A percentile compares a stretch with the other conserved stretches of the same genome.
These are phyloP conservation scores for Colletotrichum theobromicola DNA, from an alignment of 2,329 filamentous ascomycete species.

Conservation along the genomic window DNA sequence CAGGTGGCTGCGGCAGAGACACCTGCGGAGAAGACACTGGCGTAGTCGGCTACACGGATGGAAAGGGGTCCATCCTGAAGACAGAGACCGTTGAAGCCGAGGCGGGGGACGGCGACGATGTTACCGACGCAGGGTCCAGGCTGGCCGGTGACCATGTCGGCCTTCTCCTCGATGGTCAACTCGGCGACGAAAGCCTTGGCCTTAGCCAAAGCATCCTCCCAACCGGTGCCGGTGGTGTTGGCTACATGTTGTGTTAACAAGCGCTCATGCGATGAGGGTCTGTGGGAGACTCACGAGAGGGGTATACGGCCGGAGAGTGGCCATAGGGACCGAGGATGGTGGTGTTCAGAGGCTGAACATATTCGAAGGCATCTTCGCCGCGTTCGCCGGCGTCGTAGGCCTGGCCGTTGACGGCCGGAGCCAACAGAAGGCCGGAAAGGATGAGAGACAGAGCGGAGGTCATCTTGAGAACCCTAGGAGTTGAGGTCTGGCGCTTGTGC, in stretches of 20 bases:
- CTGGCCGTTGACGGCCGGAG: constrained; percentile 30
- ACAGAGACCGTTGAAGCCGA: constrained; percentile 48
- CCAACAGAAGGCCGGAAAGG: constrained; percentile 35
- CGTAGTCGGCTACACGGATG: constrained; percentile 45
- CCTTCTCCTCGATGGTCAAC: constrained; percentile 34
- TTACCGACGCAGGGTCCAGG: constrained; percentile 39
- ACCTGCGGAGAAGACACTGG: constrained; percentile 55
- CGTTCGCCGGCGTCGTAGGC: constrained; percentile 28
- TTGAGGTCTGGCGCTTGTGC: constrained; percentile 13
- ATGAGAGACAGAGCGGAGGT: constrained; percentile 49
- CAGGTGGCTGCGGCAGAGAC: constrained; percentile 69
- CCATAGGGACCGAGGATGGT: constrained; percentile 45
- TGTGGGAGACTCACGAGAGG: constrained; percentile 37
- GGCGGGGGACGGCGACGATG: constrained; percentile 41
- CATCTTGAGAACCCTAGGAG: constrained; percentile 17
- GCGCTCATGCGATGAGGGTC: not conserved
- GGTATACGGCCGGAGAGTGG: constrained; percentile 39
- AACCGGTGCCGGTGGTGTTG: constrained; percentile 38
- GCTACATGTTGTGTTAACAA: constrained; percentile 26
- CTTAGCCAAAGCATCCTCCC: constrained; percentile 41
- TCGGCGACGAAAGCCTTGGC: constrained; percentile 36
- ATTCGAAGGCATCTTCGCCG: constrained; percentile 36
- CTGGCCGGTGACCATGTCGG: constrained; percentile 37
- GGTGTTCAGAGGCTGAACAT: constrained; percentile 45
- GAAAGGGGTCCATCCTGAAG: constrained; percentile 42